Conservation (phyloP, 2,329 filamentous ascomycete genomes). For the Elsinoe fawcettii region DNA sequence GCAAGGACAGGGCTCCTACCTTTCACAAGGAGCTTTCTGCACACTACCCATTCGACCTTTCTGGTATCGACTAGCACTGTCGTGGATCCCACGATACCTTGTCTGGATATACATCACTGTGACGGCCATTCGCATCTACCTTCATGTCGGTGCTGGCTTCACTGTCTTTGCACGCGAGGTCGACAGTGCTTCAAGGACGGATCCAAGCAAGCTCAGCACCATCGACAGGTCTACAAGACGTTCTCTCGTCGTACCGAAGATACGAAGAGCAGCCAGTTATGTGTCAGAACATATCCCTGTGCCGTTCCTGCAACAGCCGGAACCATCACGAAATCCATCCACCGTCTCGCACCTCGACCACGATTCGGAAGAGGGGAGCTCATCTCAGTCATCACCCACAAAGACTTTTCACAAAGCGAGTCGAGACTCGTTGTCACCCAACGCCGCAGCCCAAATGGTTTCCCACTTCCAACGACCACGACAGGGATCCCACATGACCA, state of each 20-base stretch:
- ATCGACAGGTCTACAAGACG: not conserved
- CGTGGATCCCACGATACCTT: constrained; percentile 67
- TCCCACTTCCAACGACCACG: constrained; percentile 2
- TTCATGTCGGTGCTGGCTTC: constrained; percentile 51
- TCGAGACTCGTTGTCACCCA: not conserved
- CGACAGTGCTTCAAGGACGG: constrained; percentile 19
- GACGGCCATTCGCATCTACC: constrained; percentile 62
- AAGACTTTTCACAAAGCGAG: constrained; percentile 5
- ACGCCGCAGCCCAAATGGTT: not conserved
- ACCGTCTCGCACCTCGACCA: not conserved
- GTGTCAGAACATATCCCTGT: not conserved
- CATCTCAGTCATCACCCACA: constrained; percentile 2
- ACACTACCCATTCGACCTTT: constrained; percentile 58
- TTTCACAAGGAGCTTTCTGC: constrained; percentile 60
- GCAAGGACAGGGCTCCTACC: constrained; percentile 43
- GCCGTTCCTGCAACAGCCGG: not conserved
- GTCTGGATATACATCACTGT: constrained; percentile 57
- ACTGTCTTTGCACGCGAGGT: constrained; percentile 30
- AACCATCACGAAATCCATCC: not conserved
- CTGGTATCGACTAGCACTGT: constrained; percentile 62
- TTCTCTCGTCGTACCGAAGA: not conserved
- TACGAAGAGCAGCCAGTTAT: not conserved
- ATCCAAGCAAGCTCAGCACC: not conserved
- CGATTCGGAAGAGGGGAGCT: not conserved
- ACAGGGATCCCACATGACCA: constrained; percentile 10